phyloP scores from a whole-genome alignment of 2,329 filamentous ascomycete genomes.

The Aspergillus phoenicis region DNA sequence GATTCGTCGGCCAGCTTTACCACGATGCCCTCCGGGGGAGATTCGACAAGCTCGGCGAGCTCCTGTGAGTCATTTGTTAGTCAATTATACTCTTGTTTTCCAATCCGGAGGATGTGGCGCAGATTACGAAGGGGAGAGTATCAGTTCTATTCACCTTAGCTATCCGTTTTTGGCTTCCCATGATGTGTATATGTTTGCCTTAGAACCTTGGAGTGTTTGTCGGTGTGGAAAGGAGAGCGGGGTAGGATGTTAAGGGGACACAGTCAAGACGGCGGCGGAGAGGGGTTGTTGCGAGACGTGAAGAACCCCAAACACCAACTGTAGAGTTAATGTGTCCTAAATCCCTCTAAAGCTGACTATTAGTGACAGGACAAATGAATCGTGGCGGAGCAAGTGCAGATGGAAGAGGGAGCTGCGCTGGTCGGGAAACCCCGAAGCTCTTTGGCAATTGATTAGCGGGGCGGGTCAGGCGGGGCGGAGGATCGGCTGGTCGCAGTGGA shows the following conservation, averaged over 20 bases:
- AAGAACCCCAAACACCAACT: not conserved
- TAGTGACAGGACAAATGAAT: not conserved
- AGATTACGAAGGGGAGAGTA: not conserved
- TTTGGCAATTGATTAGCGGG: conserved; percentile 10
- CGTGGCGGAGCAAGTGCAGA: not conserved
- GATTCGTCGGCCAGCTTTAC: conserved; percentile 63
- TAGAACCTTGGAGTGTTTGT: not conserved
- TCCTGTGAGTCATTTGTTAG: conserved; percentile 50
- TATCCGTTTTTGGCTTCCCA: conserved; percentile 52
- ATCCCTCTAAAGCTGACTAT: no score
- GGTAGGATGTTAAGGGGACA: not conserved
- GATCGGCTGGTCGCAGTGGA: conserved; percentile 7
- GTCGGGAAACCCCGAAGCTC: conserved; percentile 1
- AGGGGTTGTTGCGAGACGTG: not conserved
- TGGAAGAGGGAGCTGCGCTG: not conserved
- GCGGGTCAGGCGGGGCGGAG: conserved; percentile 18
- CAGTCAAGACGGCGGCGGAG: not conserved
- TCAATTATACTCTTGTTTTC: conserved; percentile 2
- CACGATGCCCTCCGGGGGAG: conserved; percentile 59
- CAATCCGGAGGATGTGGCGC: not conserved
- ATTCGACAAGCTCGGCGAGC: conserved; percentile 58
- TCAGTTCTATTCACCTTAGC: conserved; percentile 42
- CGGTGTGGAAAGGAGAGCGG: not conserved
- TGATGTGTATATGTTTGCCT: conserved; percentile 20
- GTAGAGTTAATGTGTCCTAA: not conserved